phyloP scores from a whole-genome alignment of 441 rosid species.

The Populus tomentosa region DNA sequence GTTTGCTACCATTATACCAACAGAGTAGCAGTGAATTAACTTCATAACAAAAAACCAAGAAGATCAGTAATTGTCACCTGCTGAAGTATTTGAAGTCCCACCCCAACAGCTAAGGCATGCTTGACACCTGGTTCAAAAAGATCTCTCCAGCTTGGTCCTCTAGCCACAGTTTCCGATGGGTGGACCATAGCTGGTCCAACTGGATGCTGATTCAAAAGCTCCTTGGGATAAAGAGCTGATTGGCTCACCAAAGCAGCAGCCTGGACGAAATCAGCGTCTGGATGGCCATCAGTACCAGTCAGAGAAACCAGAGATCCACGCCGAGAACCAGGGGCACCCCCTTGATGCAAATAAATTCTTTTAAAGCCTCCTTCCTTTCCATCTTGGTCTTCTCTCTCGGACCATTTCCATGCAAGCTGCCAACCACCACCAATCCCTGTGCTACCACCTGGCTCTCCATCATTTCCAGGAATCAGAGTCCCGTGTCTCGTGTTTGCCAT shows the following conservation, averaged over 20 bases:
- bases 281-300: too few species aligned
- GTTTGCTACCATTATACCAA: background rate
- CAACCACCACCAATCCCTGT: conserved; percentile 87
- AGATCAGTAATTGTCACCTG: conserved; percentile 39
- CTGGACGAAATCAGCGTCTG: too few species aligned
- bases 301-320: too few species aligned
- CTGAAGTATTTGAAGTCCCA: conserved; percentile 70
- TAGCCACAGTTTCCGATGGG: conserved; percentile 46
- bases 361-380: conserved; percentile 26
- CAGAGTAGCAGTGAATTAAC: background rate
- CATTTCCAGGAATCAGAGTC: conserved; percentile 50
- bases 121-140: conserved; percentile 68
- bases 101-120: conserved; percentile 65
- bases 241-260: conserved; percentile 30
- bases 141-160: conserved; percentile 58
- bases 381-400: conserved; percentile 53
- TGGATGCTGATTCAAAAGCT: conserved; percentile 47
- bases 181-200: conserved; percentile 77
- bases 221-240: conserved; percentile 50
- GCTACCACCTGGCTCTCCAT: conserved; percentile 45
- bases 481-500: conserved; percentile 51
- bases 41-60: background rate
- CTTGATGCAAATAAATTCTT: too few species aligned
- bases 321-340: too few species aligned
- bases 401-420: conserved; percentile 92